Base-by-base conservation (phyloP, 805 yeast genomes). In the Metschnikowia corniflorae region DNA sequence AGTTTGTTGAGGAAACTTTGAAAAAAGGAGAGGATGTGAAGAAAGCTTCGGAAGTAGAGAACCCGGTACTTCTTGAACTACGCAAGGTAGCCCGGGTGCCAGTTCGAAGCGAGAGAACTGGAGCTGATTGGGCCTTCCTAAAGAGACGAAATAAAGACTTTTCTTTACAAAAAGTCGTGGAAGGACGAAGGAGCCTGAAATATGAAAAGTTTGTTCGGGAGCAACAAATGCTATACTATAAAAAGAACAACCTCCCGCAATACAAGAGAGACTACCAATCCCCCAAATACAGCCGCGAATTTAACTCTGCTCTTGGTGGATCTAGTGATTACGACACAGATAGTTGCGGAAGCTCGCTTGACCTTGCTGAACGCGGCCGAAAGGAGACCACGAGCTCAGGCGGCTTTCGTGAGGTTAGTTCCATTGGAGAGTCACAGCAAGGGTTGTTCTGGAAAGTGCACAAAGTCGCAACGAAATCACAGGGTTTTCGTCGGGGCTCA, bases 141-240 rank as follows among this genome's bases (percentile, higher is more conserved):
- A 26, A 36, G 18, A 39, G 40, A 19, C 29, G 50, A 27, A 39
- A 29, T 12, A 45, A 42, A 21, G 60, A 55, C 20, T 40, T 57
- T 32, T 43, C 49, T 16, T 31, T 62, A 10, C 60, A 58, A 36
- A 49, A 50, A 9, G 30, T 61, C 8, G 50, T 57, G 13, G 47
- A 53, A 8, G 65, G 64, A 4, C 43, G 68, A 31, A 40, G 48
- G 6, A 58, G 57, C 27, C 37, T 32, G 3, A 46, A 42, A 14
- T 59, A 42, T 37, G 49, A 41, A 21, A 34, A 50, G 6, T 43
- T 53, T 16, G 55, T 62, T 14, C 43, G 44, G 15, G 47, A 51
- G 16, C 55, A 54, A 28, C 66, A 60, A 37, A 36, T 43, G 31
- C 40, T 53, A 5, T 60, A 58, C 38, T 48, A 44, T 28, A 34